phyloP scores from a whole-genome alignment of 768 basidiomycete genomes.

The Termitomyces sp. region DNA sequence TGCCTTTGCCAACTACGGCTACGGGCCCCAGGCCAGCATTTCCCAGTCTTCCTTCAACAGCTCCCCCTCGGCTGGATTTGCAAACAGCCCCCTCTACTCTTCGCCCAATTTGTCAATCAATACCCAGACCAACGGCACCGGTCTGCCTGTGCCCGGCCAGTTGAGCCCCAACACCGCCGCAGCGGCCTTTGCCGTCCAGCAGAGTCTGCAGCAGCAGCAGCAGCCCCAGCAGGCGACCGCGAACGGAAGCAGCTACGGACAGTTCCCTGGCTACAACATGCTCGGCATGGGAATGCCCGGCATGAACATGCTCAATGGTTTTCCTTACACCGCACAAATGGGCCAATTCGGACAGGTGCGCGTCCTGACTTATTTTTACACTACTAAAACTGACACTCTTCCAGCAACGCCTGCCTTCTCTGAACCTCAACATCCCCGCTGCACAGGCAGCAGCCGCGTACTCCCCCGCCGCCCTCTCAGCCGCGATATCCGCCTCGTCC shows the following conservation, averaged over 20 bases:
- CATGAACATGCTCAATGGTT: constrained; percentile 69
- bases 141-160: constrained; percentile 40
- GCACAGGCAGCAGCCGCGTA: constrained; percentile 62
- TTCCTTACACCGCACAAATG: constrained; percentile 71
- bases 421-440: constrained; percentile 65
- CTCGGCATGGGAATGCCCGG: constrained; percentile 76
- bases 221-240: constrained; percentile 38
- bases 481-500: constrained; percentile 66
- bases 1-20: constrained; percentile 85
- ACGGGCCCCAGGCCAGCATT: constrained; percentile 70
- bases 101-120: constrained; percentile 70
- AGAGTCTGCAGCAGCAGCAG: constrained; percentile 36
- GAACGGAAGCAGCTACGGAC: constrained; percentile 51
- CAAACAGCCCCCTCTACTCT: constrained; percentile 64
- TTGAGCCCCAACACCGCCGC: constrained; percentile 68
- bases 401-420: constrained; percentile 63
- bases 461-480: constrained; percentile 75
- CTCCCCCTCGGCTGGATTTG: constrained; percentile 45
- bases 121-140: constrained; percentile 47
- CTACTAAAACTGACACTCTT: too few species aligned
- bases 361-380: not conserved
- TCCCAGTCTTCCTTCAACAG: constrained; percentile 51
- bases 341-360: constrained; percentile 64
- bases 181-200: constrained; percentile 40
- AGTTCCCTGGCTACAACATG: constrained; percentile 72